Evolutionary conservation across 495 filamentous ascomycete species (phyloP).

Genomic region (Neurospora hispaniola): DNA sequence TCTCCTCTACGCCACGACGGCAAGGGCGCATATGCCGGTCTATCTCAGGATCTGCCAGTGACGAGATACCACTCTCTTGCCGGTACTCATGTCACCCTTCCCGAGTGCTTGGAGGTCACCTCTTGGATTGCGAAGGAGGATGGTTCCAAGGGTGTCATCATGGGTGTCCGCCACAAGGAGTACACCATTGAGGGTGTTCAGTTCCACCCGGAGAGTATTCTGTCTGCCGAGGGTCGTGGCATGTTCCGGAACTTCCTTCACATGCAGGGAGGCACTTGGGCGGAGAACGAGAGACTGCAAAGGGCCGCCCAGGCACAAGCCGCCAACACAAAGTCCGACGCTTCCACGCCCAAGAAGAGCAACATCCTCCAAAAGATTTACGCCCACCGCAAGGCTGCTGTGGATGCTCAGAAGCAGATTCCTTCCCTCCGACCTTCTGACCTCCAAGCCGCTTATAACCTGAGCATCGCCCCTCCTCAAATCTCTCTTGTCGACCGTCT

Average conservation of each 20-base stretch:
- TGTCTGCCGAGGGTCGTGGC: constrained; percentile 73
- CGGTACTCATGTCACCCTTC: constrained; percentile 81
- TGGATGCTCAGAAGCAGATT: constrained; percentile 74
- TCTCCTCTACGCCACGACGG: constrained; percentile 78
- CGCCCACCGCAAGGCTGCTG: constrained; percentile 63
- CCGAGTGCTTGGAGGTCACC: constrained; percentile 75
- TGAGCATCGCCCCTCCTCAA: constrained; percentile 77
- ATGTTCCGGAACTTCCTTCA: constrained; percentile 91
- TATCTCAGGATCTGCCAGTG: constrained; percentile 69
- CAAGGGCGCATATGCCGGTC: constrained; percentile 73
- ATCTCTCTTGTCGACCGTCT: constrained; percentile 72
- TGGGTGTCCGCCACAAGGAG: constrained; percentile 92
- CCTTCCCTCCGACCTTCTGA: constrained; percentile 76
- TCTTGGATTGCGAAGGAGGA: constrained; percentile 74
- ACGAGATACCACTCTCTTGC: constrained; percentile 96
- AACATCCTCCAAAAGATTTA: constrained; percentile 92
- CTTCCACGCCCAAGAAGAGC: constrained; percentile 42
- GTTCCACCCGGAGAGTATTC: constrained; percentile 95
- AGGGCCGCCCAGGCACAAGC: constrained; percentile 24
- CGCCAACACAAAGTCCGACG: constrained; percentile 4
- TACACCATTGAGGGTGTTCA: constrained; percentile 87
- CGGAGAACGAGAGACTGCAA: constrained; percentile 52
- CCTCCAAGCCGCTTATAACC: constrained; percentile 75
- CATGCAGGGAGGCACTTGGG: constrained; percentile 84
- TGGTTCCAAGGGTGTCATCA: constrained; percentile 68